phyloP scores from a whole-genome alignment of 2,329 filamentous ascomycete species.

The Fusarium dimerum region DNA sequence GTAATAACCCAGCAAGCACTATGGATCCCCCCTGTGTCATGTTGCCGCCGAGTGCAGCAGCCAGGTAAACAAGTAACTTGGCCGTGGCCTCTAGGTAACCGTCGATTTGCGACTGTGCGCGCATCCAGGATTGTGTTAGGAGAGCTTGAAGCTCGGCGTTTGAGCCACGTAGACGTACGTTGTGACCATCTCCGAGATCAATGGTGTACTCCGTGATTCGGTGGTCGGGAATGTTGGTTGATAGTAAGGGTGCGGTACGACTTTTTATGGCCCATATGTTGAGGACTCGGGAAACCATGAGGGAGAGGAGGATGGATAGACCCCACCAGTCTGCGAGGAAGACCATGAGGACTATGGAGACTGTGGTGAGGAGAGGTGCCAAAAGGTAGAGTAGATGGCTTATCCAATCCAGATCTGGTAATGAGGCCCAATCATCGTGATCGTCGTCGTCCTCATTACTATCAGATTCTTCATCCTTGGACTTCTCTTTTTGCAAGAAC shows the following conservation, averaged over 20 bases:
- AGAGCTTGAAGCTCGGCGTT: slow-evolving; percentile 60
- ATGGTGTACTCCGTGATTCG: slow-evolving; percentile 48
- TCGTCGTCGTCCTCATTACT: slow-evolving; percentile 8
- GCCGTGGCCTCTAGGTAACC: slow-evolving; percentile 53
- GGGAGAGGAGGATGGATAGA: slow-evolving; percentile 45
- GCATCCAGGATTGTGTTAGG: slow-evolving; percentile 58
- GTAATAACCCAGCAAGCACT: slow-evolving; percentile 51
- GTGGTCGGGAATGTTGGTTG: slow-evolving; percentile 7
- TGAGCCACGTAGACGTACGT: slow-evolving; percentile 54
- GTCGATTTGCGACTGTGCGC: slow-evolving; percentile 50
- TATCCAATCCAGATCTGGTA: slow-evolving; percentile 44
- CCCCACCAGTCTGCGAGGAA: slow-evolving; percentile 55
- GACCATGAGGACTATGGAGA: slow-evolving; percentile 45
- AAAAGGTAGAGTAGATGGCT: slow-evolving; percentile 51
- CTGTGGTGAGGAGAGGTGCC: slow-evolving; percentile 48
- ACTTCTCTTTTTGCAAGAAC: slow-evolving; percentile 3
- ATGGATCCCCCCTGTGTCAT: slow-evolving; percentile 54
- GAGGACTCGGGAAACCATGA: slow-evolving; percentile 55
- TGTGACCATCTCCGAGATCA: slow-evolving; percentile 52
- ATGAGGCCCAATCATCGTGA: slow-evolving; percentile 20
- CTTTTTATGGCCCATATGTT: slow-evolving; percentile 59
- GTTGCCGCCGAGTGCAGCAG: slow-evolving; percentile 57
- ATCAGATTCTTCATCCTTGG: slow-evolving; percentile 6
- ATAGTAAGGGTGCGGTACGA: slow-evolving; percentile 36
- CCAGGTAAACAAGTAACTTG: slow-evolving; percentile 59